phyloP scores from a whole-genome alignment of 2,329 filamentous ascomycete species.

The Mycogone perniciosa region DNA sequence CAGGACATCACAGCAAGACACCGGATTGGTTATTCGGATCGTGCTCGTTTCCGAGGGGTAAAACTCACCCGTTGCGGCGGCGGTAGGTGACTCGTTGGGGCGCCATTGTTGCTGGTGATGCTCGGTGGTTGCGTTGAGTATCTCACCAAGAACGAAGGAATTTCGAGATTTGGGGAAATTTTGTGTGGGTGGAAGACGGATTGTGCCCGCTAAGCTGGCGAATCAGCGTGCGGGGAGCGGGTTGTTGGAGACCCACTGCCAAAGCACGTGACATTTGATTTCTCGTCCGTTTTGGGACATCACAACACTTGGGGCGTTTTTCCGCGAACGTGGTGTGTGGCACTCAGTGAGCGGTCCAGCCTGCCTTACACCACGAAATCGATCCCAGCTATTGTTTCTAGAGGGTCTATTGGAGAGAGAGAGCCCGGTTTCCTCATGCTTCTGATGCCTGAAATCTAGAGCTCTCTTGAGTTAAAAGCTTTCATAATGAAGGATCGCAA shows the following conservation, averaged over 20 bases:
- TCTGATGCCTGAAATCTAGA: too few relatives aligned
- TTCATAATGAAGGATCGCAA: too few relatives aligned
- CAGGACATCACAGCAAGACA: constrained; percentile 2
- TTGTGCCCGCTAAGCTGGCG: constrained; percentile 33
- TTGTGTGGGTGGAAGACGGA: constrained; percentile 34
- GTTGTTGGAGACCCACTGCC: constrained; percentile 4
- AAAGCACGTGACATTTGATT: constrained; percentile 5
- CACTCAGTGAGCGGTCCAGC: too few relatives aligned
- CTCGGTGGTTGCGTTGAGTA: constrained; percentile 30
- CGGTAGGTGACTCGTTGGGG: constrained; percentile 60
- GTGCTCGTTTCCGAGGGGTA: constrained; percentile 11
- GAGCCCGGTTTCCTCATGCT: background rate
- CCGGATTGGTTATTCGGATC: background rate
- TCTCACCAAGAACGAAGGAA: constrained; percentile 31
- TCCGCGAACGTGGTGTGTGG: too few relatives aligned
- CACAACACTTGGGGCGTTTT: background rate
- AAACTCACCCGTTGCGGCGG: constrained; percentile 72
- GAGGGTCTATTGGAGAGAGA: background rate
- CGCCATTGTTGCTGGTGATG: constrained; percentile 49
- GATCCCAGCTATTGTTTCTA: background rate
- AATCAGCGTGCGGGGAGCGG: constrained; percentile 25
- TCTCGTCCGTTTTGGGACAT: background rate
- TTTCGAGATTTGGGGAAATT: constrained; percentile 38
- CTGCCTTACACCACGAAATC: background rate
- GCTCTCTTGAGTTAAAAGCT: too few relatives aligned